These are phyloP conservation scores for Agrocybe praecox DNA, from an alignment of 768 basidiomycete genomes.

Conservation along the genomic window DNA sequence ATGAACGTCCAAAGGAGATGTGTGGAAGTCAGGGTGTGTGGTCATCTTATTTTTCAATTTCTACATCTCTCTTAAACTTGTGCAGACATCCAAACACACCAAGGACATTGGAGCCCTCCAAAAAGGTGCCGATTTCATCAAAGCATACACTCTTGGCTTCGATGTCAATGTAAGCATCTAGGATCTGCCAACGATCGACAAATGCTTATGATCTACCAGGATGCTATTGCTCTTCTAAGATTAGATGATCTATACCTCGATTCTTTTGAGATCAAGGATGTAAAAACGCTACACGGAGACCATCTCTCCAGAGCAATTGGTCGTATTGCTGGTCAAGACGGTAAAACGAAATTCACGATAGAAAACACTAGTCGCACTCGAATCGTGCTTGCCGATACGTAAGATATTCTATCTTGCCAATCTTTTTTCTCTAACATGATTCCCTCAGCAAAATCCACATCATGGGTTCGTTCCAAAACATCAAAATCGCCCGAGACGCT, in stretches of 20 bases:
- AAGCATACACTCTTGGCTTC: constrained; percentile 93
- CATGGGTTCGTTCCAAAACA: constrained; percentile 97
- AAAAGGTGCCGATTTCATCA: constrained; percentile 96
- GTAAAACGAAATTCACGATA: constrained; percentile 98
- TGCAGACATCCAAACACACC: constrained; percentile 91
- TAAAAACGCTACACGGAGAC: constrained; percentile 97
- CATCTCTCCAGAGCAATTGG: constrained; percentile 98
- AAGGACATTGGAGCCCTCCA: constrained; percentile 92
- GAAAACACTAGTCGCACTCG: constrained; percentile 96
- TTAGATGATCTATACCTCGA: constrained; percentile 98
- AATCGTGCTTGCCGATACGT: constrained; percentile 99
- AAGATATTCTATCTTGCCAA: constrained; percentile 31
- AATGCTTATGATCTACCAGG: constrained; percentile 45
- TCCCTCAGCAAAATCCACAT: constrained; percentile 92
- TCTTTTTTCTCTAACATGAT: background rate
- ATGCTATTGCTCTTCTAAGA: constrained; percentile 92
- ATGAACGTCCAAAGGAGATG: constrained; percentile 92
- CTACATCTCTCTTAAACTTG: background rate
- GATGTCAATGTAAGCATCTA: constrained; percentile 79
- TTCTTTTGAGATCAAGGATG: constrained; percentile 98
- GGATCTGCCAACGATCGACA: background rate
- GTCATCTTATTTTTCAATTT: background rate
- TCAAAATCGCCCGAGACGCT: constrained; percentile 96
- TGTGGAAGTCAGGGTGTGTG: constrained; percentile 89
- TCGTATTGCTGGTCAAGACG: constrained; percentile 98